phyloP scores from a whole-genome alignment of 495 filamentous ascomycete species.

The Haplographium delicatum region DNA sequence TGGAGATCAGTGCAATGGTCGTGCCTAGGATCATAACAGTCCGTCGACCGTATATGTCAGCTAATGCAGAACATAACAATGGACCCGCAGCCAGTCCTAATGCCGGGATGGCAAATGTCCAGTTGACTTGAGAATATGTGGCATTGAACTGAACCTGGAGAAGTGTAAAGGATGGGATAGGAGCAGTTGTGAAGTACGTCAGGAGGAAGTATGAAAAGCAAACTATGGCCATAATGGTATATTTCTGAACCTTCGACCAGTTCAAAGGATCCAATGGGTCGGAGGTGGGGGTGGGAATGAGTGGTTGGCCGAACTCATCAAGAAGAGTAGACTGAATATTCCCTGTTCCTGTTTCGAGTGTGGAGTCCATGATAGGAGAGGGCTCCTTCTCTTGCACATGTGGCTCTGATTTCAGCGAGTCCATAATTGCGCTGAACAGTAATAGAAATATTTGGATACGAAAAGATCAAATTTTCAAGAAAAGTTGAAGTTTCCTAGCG shows the following conservation, averaged over 20 bases:
- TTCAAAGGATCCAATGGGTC: constrained; percentile 57
- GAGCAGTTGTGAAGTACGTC: constrained; percentile 59
- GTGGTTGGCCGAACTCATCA: constrained; percentile 24
- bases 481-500: neutral
- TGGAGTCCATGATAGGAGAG: neutral
- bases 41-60: constrained; percentile 54
- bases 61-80: constrained; percentile 51
- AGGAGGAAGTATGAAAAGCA: constrained; percentile 63
- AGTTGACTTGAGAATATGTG: constrained; percentile 50
- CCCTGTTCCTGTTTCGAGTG: neutral
- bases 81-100: constrained; percentile 54
- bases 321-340: neutral
- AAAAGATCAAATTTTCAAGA: neutral
- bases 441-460: neutral
- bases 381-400: neutral
- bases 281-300: constrained; percentile 43
- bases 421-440: neutral
- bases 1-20: constrained; percentile 45
- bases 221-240: constrained; percentile 48
- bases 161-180: constrained; percentile 51
- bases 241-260: constrained; percentile 46
- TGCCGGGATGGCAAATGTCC: constrained; percentile 59
- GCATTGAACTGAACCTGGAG: constrained; percentile 46
- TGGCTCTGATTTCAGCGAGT: too few relatives aligned
- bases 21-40: constrained; percentile 52